Conservation (phyloP, 2,329 filamentous ascomycete genomes). For the Sporothrix dimorphospora region DNA sequence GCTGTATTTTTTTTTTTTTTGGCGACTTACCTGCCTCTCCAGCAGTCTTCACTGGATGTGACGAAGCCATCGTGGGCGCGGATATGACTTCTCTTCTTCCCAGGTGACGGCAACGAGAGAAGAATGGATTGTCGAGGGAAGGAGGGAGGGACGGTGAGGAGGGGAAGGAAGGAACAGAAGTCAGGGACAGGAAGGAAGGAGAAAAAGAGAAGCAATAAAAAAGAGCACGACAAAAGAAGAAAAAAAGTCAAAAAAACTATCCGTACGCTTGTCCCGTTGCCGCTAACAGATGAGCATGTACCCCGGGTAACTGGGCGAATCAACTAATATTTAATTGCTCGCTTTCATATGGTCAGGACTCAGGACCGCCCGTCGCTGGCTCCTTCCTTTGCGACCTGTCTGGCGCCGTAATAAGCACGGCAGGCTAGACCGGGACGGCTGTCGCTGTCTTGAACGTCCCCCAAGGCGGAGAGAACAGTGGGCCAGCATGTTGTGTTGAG, state of each 20-base stretch:
- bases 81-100: conserved; percentile 32
- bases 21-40: conserved; percentile 36
- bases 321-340: conserved; percentile 27
- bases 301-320: conserved; percentile 27
- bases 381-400: conserved; percentile 20
- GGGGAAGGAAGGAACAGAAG: conserved; percentile 2
- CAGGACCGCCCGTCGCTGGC: conserved; percentile 21
- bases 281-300: conserved; percentile 27
- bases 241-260: conserved; percentile 22
- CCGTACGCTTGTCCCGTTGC: conserved; percentile 22
- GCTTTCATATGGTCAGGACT: conserved; percentile 27
- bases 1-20: background rate
- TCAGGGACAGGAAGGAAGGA: conserved; percentile 15
- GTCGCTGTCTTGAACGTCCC: conserved; percentile 26
- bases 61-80: conserved; percentile 33
- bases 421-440: conserved; percentile 28
- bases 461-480: background rate
- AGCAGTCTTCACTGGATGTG: conserved; percentile 33
- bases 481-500: background rate
- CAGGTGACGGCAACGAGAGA: conserved; percentile 20
- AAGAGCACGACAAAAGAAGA: conserved; percentile 20
- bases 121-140: background rate
- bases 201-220: conserved; percentile 23
- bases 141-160: background rate
- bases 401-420: conserved; percentile 20